Base-by-base conservation (phyloP, 2,329 filamentous ascomycete genomes). In the Phyllosticta paracitricarpa region DNA sequence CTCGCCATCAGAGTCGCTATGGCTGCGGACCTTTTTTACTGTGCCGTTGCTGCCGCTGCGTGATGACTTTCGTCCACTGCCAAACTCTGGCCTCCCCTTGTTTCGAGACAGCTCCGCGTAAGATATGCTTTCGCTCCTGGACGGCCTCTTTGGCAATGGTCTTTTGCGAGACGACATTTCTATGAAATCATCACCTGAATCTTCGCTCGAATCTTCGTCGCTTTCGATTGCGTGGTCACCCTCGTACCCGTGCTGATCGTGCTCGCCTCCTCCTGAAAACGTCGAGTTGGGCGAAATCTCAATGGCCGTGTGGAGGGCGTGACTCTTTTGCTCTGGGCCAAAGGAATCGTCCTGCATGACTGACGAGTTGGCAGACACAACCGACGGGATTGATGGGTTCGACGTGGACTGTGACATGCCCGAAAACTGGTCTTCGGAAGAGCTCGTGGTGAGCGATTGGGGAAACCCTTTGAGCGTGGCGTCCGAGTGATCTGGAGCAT, bases 321-420 rank as follows among this genome's bases (percentile, higher is more conserved):
- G 58, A 10, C n/a, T 35, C 19, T 62, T 40, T 22, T 54, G 30
- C 3, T 67, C 62, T 4, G 67, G 61, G 4, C 65, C 58, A 22
- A 68, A 65, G 35, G 66, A 61, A 17, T 73, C 72, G 40, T 74
- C 72, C 51, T 72, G 71, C 19, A 73, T 74, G 19, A 76, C 62
- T 8, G 77, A 79, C 0, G 78, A 80, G 48, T 72, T 73, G 48
- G 77, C 76, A 1, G 78, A 80, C n/a, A 76, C 74, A 17, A 78
- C 74, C 8, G 79, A 81, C 1, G 79, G 79, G 25, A 81, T 79
- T 0, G 79, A 81, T 10, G 78, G 78, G 61, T 80, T 78, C 9
- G 78, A 80, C 8, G 77, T 76, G 4, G 77, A 79, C 65, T 78
- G 77, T 25, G 79, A 80, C 63, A 79, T 77, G 48, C 70, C 72